Evolutionary conservation across 495 filamentous ascomycete genomes (phyloP).

Genomic region (Pseudoneurospora amorphoporcata): DNA sequence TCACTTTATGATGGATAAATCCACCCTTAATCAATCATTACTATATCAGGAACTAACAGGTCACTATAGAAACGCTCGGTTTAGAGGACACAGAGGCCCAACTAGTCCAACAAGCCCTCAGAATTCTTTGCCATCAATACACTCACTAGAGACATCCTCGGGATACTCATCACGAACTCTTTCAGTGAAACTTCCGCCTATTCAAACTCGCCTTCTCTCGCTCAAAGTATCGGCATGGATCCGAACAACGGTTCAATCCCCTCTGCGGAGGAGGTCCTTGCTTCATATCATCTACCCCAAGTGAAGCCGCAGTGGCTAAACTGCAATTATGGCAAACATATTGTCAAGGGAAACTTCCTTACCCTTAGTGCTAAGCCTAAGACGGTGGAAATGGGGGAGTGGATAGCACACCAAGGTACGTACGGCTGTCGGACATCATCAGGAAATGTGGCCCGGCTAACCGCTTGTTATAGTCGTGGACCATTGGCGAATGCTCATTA

Average conservation of each 20-base stretch:
- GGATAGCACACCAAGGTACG: conserved; percentile 90
- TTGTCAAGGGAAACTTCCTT: conserved; percentile 93
- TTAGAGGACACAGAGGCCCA: conserved; percentile 22
- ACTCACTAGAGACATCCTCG: background rate
- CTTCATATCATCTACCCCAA: conserved; percentile 41
- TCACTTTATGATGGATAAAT: background rate
- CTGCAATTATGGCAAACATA: conserved; percentile 70
- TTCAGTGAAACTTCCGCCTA: conserved; percentile 21
- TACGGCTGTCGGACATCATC: background rate
- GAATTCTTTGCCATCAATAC: background rate
- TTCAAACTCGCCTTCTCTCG: conserved; percentile 23
- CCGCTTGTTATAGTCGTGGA: conserved; percentile 58
- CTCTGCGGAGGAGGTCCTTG: conserved; percentile 38
- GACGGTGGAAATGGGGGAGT: conserved; percentile 84
- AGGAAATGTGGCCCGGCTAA: background rate
- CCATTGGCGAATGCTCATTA: conserved; percentile 74
- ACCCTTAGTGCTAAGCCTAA: conserved; percentile 87
- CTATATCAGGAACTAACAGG: background rate
- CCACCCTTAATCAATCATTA: background rate
- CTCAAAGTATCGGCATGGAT: conserved; percentile 29
- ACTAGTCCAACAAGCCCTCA: conserved; percentile 8
- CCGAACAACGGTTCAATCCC: conserved; percentile 19
- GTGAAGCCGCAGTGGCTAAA: conserved; percentile 36
- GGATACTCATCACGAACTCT: conserved; percentile 10
- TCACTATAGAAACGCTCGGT: conserved; percentile 20